These are phyloP conservation scores for Tephrocybe rancida DNA, from an alignment of 768 basidiomycete genomes.

Conservation along the genomic window DNA sequence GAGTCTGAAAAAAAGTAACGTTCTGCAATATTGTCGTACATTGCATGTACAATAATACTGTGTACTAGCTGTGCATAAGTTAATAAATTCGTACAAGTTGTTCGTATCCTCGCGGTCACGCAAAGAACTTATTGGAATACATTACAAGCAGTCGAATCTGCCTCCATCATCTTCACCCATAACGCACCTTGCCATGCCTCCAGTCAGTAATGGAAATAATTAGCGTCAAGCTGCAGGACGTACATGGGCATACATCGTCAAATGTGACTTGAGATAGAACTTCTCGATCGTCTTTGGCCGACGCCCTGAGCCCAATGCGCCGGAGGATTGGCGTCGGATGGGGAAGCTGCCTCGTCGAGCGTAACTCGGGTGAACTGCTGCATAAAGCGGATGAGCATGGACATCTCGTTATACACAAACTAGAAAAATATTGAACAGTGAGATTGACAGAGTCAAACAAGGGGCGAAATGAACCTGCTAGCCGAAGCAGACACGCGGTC, in stretches of 20 bases:
- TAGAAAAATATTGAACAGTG: slow-evolving; percentile 17
- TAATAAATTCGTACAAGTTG: too few species aligned
- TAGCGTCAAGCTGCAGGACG: slow-evolving; percentile 10
- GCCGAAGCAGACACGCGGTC: slow-evolving; percentile 61
- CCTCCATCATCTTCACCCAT: slow-evolving; percentile 53
- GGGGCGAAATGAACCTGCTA: slow-evolving; percentile 48
- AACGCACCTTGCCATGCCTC: slow-evolving; percentile 44
- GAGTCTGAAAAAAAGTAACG: too few species aligned
- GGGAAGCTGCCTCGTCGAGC: slow-evolving; percentile 48
- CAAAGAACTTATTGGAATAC: too few species aligned
- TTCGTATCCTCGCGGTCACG: too few species aligned
- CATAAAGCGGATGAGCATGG: slow-evolving; percentile 64
- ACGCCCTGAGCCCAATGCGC: slow-evolving; percentile 41
- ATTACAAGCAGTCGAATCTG: slow-evolving; percentile 26
- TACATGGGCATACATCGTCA: slow-evolving; percentile 58
- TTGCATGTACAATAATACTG: too few species aligned
- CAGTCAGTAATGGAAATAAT: background rate
- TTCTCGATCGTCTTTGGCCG: slow-evolving; percentile 56
- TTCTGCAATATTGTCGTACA: too few species aligned
- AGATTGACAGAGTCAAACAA: background rate
- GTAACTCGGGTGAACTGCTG: slow-evolving; percentile 55
- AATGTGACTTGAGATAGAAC: slow-evolving; percentile 51
- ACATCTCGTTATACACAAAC: slow-evolving; percentile 65
- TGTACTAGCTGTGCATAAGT: too few species aligned
- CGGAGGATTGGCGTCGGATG: slow-evolving; percentile 47